A percentile compares a stretch with the other conserved stretches of the same genome.
phyloP scores from a whole-genome alignment of 441 rosid species.

The Brassica hybrid region DNA sequence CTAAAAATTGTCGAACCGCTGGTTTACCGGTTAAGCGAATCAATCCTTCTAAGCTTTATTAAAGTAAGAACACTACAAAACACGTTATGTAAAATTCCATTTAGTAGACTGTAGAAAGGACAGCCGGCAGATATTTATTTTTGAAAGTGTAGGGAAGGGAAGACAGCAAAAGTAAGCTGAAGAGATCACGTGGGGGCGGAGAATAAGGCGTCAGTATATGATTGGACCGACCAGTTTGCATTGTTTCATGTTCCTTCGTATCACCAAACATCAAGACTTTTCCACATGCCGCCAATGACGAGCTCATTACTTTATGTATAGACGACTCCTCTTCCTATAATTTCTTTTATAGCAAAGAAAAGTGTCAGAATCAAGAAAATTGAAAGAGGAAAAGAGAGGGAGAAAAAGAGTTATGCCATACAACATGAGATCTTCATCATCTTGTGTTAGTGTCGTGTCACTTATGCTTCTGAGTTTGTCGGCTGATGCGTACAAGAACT shows the following conservation, averaged over 20 bases:
- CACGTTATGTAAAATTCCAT: neutral
- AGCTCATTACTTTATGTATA: constrained; percentile 32
- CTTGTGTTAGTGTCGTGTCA: constrained; percentile 28
- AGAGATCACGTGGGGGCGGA: constrained; percentile 32
- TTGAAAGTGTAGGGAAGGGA: constrained; percentile 13
- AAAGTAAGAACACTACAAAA: neutral
- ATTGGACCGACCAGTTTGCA: constrained; percentile 40
- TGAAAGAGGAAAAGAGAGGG: neutral
- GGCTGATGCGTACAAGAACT: constrained; percentile 74
- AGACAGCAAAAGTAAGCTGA: constrained; percentile 37
- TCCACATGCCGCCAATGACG: constrained; percentile 35
- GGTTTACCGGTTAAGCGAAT: neutral
- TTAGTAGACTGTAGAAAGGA: constrained; percentile 6
- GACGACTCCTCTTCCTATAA: neutral
- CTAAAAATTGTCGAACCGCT: neutral
- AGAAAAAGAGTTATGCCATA: constrained; percentile 9
- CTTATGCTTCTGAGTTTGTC: constrained; percentile 41
- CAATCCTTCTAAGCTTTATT: neutral
- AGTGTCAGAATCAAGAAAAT: neutral
- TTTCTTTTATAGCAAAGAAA: constrained; percentile 24
- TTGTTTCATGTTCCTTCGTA: constrained; percentile 35
- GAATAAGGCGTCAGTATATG: constrained; percentile 6
- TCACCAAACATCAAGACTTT: constrained; percentile 34
- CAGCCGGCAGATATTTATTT: constrained; percentile 23
- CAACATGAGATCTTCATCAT: constrained; percentile 15